These are phyloP conservation scores for Naegleria lovaniensis DNA, from an alignment of 208 protist genomes.

Conservation along the genomic window DNA sequence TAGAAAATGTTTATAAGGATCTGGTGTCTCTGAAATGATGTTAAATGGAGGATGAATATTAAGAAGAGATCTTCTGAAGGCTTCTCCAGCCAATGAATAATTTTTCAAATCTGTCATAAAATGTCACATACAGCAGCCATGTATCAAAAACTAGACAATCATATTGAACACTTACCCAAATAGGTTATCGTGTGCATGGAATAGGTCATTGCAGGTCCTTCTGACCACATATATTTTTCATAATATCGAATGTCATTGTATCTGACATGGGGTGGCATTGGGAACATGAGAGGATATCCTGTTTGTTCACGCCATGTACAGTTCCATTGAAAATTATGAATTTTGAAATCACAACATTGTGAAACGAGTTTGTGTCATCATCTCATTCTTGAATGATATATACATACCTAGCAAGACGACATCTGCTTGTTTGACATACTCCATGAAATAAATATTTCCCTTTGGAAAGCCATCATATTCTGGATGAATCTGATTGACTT, in stretches of 20 bases:
- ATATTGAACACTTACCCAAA: constrained; percentile 30
- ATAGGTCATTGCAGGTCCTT: constrained; percentile 45
- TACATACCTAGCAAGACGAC: constrained; percentile 34
- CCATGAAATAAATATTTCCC: constrained; percentile 32
- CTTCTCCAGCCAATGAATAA: neutral
- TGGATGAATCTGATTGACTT: neutral
- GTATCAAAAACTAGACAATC: too few relatives aligned
- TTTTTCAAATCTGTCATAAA: constrained; percentile 22
- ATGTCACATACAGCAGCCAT: too few relatives aligned
- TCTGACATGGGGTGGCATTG: constrained; percentile 30
- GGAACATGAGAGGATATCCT: constrained; percentile 37
- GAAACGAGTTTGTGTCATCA: too few relatives aligned
- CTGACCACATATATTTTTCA: neutral
- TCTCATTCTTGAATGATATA: too few relatives aligned
- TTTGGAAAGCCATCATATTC: constrained; percentile 36
- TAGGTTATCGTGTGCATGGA: constrained; percentile 34
- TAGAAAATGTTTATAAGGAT: constrained; percentile 23
- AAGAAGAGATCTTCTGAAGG: constrained; percentile 27
- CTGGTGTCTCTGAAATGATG: constrained; percentile 41
- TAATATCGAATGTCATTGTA: constrained; percentile 42
- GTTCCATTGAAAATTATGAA: too few relatives aligned
- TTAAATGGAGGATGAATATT: constrained; percentile 39
- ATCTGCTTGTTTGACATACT: constrained; percentile 44
- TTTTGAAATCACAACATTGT: too few relatives aligned
- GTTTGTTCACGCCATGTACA: too few relatives aligned